Evolutionary conservation across 2,329 filamentous ascomycete genomes (phyloP).

Genomic region (Colletotrichum chlorophyti): DNA sequence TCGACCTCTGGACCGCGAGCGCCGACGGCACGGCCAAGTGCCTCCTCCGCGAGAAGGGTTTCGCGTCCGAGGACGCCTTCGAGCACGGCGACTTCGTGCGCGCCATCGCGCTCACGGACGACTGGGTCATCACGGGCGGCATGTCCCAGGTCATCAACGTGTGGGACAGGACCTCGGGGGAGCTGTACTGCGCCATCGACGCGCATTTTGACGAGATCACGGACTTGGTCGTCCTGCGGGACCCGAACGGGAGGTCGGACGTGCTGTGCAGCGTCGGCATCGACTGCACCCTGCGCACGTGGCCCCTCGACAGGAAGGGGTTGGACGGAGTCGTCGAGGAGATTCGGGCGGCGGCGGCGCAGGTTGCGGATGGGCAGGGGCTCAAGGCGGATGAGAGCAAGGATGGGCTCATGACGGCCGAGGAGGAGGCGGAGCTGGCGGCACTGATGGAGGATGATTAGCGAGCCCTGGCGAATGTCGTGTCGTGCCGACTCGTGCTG

Average conservation of each 20-base stretch:
- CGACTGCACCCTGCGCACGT: slow-evolving; percentile 85
- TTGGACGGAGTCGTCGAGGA: slow-evolving; percentile 57
- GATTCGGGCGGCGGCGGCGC: slow-evolving; percentile 48
- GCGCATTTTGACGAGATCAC: slow-evolving; percentile 97
- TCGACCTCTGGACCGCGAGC: slow-evolving; percentile 90
- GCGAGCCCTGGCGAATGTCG: not conserved
- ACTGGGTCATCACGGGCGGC: slow-evolving; percentile 86
- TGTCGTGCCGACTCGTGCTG: no score
- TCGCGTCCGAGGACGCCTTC: slow-evolving; percentile 75
- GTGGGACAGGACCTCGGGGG: slow-evolving; percentile 80
- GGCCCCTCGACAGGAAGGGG: slow-evolving; percentile 73
- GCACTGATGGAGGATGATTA: slow-evolving; percentile 85
- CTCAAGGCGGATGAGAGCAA: slow-evolving; percentile 50
- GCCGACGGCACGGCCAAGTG: slow-evolving; percentile 90
- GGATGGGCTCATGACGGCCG: slow-evolving; percentile 73
- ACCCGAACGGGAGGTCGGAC: slow-evolving; percentile 41
- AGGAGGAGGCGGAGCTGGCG: slow-evolving; percentile 92
- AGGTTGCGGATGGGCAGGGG: slow-evolving; percentile 57
- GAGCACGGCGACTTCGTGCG: slow-evolving; percentile 90
- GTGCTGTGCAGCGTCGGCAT: slow-evolving; percentile 83
- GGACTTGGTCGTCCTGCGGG: slow-evolving; percentile 69
- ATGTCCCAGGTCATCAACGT: slow-evolving; percentile 91
- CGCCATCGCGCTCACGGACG: slow-evolving; percentile 76
- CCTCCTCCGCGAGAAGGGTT: slow-evolving; percentile 71
- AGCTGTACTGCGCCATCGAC: slow-evolving; percentile 74